Conservation (phyloP, 2,329 filamentous ascomycete genomes). For the Dothidotthia symphoricarpi region DNA sequence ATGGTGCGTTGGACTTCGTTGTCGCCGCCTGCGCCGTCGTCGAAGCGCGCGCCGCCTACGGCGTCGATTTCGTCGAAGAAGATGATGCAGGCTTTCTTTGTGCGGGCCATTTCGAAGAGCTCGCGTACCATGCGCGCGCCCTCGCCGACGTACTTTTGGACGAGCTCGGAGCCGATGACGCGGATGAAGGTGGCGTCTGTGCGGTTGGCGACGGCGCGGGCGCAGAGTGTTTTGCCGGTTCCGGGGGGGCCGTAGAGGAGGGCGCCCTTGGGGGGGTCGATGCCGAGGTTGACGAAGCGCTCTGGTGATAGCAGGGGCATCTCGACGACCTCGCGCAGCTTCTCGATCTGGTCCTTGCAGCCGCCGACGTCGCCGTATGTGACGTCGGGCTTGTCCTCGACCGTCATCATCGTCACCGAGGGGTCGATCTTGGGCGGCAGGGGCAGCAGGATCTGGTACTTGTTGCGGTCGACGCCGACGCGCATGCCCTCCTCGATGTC, state of each 20-base stretch:
- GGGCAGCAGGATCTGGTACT: constrained; percentile 97
- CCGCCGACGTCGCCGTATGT: constrained; percentile 98
- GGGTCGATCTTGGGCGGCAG: constrained; percentile 98
- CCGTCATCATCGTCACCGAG: constrained; percentile 99
- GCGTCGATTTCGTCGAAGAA: constrained; percentile 99
- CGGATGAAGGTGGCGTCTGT: constrained; percentile 98
- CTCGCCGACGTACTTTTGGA: constrained; percentile 98
- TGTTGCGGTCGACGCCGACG: constrained; percentile 96
- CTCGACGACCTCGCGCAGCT: constrained; percentile 96
- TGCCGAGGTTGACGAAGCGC: constrained; percentile 96
- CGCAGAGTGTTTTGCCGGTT: constrained; percentile 98
- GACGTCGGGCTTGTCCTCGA: constrained; percentile 98
- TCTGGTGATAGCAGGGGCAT: constrained; percentile 96
- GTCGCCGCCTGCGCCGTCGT: constrained; percentile 93
- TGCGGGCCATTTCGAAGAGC: constrained; percentile 98
- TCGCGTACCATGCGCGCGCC: constrained; percentile 98
- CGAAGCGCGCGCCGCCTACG: constrained; percentile 91
- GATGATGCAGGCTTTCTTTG: constrained; percentile 99
- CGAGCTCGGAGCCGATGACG: constrained; percentile 95
- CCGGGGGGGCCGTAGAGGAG: constrained; percentile 94
- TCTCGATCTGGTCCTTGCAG: constrained; percentile 99
- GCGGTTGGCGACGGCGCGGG: constrained; percentile 93
- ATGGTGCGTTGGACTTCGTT: constrained; percentile 98
- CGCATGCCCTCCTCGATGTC: constrained; percentile 99
- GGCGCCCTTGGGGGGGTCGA: constrained; percentile 96